A percentile compares a stretch with the other conserved stretches of the same genome.
Conservation (phyloP, 1,284 basidiomycete species). For the Naganishia sp. region DNA sequence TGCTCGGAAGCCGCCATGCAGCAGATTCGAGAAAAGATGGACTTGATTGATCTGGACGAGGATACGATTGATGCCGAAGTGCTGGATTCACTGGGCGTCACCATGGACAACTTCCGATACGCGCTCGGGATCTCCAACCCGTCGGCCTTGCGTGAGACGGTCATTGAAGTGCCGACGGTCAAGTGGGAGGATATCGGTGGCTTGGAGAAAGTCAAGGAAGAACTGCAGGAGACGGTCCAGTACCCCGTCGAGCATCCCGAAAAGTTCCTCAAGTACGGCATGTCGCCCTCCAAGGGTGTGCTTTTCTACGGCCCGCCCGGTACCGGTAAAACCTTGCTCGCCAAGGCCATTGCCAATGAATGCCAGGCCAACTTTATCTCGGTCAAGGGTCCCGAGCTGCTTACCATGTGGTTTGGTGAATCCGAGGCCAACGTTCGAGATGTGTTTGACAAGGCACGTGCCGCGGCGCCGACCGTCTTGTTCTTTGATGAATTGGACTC, state of each 20-base stretch:
- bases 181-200: constrained; percentile 99
- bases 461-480: constrained; percentile 87
- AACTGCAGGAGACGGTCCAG: constrained; percentile 98
- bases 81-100: constrained; percentile 90
- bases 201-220: constrained; percentile 98
- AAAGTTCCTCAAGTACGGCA: constrained; percentile 99
- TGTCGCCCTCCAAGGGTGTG: constrained; percentile 98
- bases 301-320: constrained; percentile 96
- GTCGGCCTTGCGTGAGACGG: constrained; percentile 94
- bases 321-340: constrained; percentile 92
- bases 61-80: constrained; percentile 97
- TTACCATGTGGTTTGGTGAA: constrained; percentile 99
- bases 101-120: constrained; percentile 98
- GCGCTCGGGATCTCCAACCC: constrained; percentile 92
- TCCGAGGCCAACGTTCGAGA: constrained; percentile 99
- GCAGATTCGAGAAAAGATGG: constrained; percentile 98
- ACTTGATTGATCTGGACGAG: constrained; percentile 86
- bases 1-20: constrained; percentile 98
- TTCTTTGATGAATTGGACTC: constrained; percentile 99
- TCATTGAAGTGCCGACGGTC: constrained; percentile 92
- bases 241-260: constrained; percentile 99
- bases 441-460: constrained; percentile 99
- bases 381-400: constrained; percentile 84
- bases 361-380: constrained; percentile 82
- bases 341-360: constrained; percentile 98